Evolutionary conservation across 2,329 filamentous ascomycete species (phyloP), one percentile per base, ranked within the genome.

Genomic region (Aureobasidium sp.): DNA sequence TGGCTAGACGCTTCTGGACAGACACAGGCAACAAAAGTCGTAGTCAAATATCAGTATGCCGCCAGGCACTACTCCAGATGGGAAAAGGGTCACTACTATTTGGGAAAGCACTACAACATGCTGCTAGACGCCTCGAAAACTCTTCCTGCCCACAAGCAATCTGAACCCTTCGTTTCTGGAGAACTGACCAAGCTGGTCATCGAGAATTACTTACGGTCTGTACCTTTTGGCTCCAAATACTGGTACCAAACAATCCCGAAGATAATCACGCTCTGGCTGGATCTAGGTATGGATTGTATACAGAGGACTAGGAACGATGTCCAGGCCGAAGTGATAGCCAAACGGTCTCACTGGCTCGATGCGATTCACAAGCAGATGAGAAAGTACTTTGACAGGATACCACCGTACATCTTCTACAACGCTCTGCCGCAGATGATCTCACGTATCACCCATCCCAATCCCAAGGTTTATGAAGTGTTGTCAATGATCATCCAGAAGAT

Each of bases 41-140:
- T 90, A 47, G 81, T 85, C 58, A 89, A 90, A 69, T 99, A 96
- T 68, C 87, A 91, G 64, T 83, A 88, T 65, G 92, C 92, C 1
- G 84, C 88, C n/a, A 85, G 82, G 69, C 85, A 83, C 2, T 77
- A 72, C 64, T 75, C 79, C 5, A 84, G 84, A 55, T 99, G 93
- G 92, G 94, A 99, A 71, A 97, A 96, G 73, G 92, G 90, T 0
- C 93, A 97, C 70, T 99, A 97, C 72, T 96, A 96, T 71, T 82
- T 99, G 10, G 94, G 94, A 5, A 90, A 93, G 49, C 91, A 97
- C 74, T 99, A 99, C 80, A 95, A 96, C 72, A 99, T 96, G 73
- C 82, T 97, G 4, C 78, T 96, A 3, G 93, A 97, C 68, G 89
- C 90, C 0, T 91, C 97, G 71, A 92, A 90, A 72, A 78, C 82